Conservation (phyloP, 23 red algal genomes). For the Chondrus crispus region DNA sequence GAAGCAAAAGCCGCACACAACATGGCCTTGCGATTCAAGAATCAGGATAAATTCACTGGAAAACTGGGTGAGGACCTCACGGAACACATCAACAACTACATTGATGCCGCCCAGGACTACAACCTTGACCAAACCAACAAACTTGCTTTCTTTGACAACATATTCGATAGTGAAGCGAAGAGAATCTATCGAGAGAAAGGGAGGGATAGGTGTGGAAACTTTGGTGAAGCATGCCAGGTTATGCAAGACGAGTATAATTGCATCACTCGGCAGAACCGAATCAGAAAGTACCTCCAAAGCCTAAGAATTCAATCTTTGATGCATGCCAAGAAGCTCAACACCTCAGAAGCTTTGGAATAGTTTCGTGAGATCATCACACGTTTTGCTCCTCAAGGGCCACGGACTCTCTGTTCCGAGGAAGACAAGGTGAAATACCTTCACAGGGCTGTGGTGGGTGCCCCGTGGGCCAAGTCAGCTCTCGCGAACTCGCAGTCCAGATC, state of each 20-base stretch:
- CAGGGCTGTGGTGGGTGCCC: not conserved
- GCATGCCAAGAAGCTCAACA: not conserved
- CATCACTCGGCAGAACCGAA: not conserved
- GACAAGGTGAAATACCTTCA: constrained; percentile 7
- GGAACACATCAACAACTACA: constrained; percentile 27
- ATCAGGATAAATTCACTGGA: not conserved
- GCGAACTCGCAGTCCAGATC: not conserved
- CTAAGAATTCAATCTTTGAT: not conserved
- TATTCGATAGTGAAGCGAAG: constrained; percentile 15
- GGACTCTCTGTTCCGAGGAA: not conserved
- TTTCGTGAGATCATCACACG: not conserved
- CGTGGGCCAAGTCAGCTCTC: not conserved
- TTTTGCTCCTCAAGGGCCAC: not conserved
- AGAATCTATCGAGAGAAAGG: not conserved
- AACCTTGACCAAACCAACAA: not conserved
- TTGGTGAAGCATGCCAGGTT: not conserved
- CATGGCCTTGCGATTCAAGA: not conserved
- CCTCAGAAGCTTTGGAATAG: not conserved
- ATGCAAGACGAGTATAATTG: not conserved
- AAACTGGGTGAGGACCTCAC: not conserved
- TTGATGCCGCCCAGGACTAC: not conserved
- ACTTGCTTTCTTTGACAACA: not conserved
- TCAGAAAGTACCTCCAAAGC: not conserved
- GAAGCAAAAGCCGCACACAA: not conserved
- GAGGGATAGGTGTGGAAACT: not conserved